Percentiles rank a stretch among this genome's conserved stretches.
phyloP scores from a whole-genome alignment of 106 monocot species.

The Dendrobium catenatum region DNA sequence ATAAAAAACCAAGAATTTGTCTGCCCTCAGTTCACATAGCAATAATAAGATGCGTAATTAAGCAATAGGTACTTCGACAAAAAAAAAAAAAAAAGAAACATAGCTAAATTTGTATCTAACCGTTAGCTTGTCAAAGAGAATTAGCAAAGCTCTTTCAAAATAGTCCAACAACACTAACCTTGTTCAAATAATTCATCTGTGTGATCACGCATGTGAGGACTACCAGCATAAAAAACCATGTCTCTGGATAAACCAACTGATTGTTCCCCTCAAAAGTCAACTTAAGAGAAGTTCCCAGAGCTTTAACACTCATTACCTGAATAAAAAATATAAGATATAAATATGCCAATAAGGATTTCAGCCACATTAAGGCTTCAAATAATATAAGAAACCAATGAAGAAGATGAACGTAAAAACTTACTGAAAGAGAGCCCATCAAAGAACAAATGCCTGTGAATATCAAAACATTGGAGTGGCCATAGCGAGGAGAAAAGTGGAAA shows the following conservation, averaged over 20 bases:
- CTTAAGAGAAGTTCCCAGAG: constrained; percentile 61
- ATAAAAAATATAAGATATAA: constrained; percentile 1
- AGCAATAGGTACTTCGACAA: not conserved
- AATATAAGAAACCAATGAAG: not conserved
- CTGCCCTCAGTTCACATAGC: not conserved
- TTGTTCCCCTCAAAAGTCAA: constrained; percentile 49
- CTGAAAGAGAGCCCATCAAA: constrained; percentile 81
- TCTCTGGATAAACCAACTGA: constrained; percentile 48
- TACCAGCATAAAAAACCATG: constrained; percentile 57
- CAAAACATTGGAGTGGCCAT: constrained; percentile 66
- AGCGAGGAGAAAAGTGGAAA: constrained; percentile 68
- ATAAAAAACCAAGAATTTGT: not conserved
- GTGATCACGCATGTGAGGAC: constrained; percentile 52
- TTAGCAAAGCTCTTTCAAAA: not conserved
- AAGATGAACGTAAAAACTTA: constrained; percentile 10
- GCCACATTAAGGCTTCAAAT: not conserved
- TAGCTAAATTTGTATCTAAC: constrained; percentile 1
- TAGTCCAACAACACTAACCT: constrained; percentile 20
- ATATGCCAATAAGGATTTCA: not conserved
- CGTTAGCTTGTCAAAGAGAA: not conserved
- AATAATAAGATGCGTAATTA: not conserved
- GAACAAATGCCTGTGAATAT: constrained; percentile 72
- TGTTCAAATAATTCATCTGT: constrained; percentile 75
- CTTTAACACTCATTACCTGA: constrained; percentile 77
- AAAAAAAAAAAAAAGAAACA: not conserved